phyloP scores from a whole-genome alignment of 2,329 filamentous ascomycete species.

The Talaromyces sp. region DNA sequence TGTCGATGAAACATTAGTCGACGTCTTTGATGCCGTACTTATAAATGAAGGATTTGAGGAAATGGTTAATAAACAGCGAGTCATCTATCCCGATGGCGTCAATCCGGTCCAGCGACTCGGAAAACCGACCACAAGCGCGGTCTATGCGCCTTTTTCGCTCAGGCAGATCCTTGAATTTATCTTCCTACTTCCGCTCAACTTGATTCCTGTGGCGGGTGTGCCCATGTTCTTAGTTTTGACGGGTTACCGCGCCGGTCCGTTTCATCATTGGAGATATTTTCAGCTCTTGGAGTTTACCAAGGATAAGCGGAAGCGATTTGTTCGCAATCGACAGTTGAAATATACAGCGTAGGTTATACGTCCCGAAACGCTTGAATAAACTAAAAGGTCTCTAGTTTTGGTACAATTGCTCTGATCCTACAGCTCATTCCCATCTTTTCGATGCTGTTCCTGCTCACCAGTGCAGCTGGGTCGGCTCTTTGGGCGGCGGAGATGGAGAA shows the following conservation, averaged over 20 bases:
- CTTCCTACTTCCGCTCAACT: conserved; percentile 74
- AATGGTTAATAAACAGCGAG: conserved; percentile 64
- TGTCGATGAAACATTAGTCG: conserved; percentile 72
- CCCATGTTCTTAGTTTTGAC: conserved; percentile 85
- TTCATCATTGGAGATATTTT: conserved; percentile 90
- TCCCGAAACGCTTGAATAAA: background rate
- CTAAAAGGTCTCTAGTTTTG: conserved; percentile 56
- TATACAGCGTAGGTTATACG: conserved; percentile 67
- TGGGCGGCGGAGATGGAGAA: conserved; percentile 80
- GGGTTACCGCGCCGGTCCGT: conserved; percentile 78
- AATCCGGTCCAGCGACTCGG: conserved; percentile 77
- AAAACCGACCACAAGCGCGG: conserved; percentile 69
- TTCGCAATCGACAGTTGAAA: conserved; percentile 67
- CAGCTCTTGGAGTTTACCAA: conserved; percentile 71
- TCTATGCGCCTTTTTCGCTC: conserved; percentile 85
- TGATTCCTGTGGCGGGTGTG: conserved; percentile 78
- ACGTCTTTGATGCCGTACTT: conserved; percentile 81
- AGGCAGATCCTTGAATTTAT: conserved; percentile 87
- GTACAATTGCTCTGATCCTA: conserved; percentile 75
- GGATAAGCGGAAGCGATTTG: conserved; percentile 68
- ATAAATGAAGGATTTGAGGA: conserved; percentile 69
- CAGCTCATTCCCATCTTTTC: conserved; percentile 86
- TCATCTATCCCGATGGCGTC: conserved; percentile 64
- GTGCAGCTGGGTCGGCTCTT: conserved; percentile 76
- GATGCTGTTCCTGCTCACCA: conserved; percentile 92